Evolutionary conservation across 768 basidiomycete species (phyloP).

Genomic region (Lactarius quietus): DNA sequence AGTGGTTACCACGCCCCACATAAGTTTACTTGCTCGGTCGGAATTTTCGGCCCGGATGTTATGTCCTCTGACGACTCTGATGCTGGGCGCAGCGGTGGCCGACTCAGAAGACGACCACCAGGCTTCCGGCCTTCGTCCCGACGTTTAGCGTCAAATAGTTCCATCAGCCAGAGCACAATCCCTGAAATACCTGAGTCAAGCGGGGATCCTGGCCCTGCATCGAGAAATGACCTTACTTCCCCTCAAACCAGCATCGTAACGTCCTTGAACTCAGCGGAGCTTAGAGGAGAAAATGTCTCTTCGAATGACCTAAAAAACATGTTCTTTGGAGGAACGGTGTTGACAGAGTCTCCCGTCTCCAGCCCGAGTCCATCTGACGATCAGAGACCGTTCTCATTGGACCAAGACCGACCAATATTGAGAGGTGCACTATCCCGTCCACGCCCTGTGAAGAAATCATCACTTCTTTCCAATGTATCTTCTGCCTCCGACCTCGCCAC

Average conservation of each 20-base stretch:
- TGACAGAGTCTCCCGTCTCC: conserved; percentile 17
- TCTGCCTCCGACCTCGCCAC: conserved; percentile 11
- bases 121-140: neutral
- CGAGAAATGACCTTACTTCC: neutral
- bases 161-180: neutral
- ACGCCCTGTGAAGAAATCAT: conserved; percentile 23
- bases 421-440: conserved; percentile 1
- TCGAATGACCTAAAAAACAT: neutral
- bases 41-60: neutral
- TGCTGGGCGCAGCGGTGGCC: neutral
- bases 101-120: conserved; percentile 4
- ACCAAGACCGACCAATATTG: neutral
- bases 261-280: neutral
- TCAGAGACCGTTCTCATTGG: conserved; percentile 8
- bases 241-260: neutral
- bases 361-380: conserved; percentile 9
- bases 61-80: conserved; percentile 15
- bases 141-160: neutral
- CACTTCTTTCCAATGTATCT: conserved; percentile 20
- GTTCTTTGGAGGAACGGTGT: neutral
- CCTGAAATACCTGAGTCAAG: neutral
- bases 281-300: neutral
- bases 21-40: neutral
- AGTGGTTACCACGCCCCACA: conserved; percentile 2
- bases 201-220: neutral